Evolutionary conservation across 148 eudicot genomes (phyloP), one percentile per base, ranked within the genome.

Genomic region (Tetragonia tetragonoides): DNA sequence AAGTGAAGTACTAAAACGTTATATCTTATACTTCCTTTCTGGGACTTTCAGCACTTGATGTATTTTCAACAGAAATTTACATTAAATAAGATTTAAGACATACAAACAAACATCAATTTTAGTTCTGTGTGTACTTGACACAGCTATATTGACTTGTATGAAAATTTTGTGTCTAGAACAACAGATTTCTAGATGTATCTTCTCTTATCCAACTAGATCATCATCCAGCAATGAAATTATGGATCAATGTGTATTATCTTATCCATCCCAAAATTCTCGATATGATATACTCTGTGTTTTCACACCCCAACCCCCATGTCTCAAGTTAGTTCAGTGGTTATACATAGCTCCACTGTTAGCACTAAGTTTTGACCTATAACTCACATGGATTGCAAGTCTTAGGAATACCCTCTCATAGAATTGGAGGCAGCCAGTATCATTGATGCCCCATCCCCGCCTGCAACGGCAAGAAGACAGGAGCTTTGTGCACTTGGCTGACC

Each of bases 11-110:
- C 46, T 0, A 68, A 15, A 76, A 7, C 46, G 16, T 46, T 11
- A 49, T 23, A 14, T 23, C 20, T 15, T 16, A 75, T 18, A 14
- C 16, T 37, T 42, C 18, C 62, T 78, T 15, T 51, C 51, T 61
- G 65, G 56, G 38, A 57, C 53, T 78, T 41, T 15, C 65, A 56
- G 71, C 24, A 67, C 65, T 68, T 24, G 15, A 70, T 71, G 12
- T 42, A 18, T 21, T 38, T 68, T 17, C 41, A 47, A 17, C 24
- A 6, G 28, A 79, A 21, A 4, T 39, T 38, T 20, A 63, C 20
- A 66, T 57, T 60, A 17, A n/a, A 40, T 21, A 21, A 20, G 9
- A 3, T 53, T 0, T 44, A 44, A 60, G 28, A 53, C 16, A 34
- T 40, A 9, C 24, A 70, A 18, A 49, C 17, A 16, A 11, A 49